Percentiles rank a stretch among this genome's conserved stretches.
These are phyloP conservation scores for Theobroma cacao DNA, from an alignment of 345 rosid genomes.

Conservation along the genomic window DNA sequence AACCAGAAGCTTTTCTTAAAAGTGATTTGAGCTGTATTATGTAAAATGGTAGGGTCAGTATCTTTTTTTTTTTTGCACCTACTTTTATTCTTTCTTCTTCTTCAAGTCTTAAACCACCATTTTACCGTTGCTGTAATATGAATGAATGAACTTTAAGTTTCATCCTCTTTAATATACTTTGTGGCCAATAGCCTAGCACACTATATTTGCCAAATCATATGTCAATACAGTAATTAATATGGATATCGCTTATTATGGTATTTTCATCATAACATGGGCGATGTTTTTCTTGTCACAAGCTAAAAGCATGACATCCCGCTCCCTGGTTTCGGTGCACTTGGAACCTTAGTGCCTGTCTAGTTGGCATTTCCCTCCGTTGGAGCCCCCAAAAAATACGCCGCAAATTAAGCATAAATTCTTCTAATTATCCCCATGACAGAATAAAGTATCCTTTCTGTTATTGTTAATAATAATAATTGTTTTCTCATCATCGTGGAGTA, in stretches of 20 bases:
- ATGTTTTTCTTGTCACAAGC: background rate
- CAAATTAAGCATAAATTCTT: slow-evolving; percentile 2
- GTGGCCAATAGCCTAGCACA: background rate
- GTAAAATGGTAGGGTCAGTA: background rate
- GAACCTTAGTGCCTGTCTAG: background rate
- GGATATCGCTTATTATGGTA: background rate
- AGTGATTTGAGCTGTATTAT: background rate
- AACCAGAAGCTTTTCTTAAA: background rate
- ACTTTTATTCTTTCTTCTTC: background rate
- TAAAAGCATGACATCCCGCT: background rate
- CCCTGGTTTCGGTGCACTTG: background rate
- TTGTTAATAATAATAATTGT: background rate
- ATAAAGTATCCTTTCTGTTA: background rate
- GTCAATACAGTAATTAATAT: background rate
- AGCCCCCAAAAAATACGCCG: slow-evolving; percentile 25
- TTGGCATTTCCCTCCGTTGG: background rate
- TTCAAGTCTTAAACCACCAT: background rate
- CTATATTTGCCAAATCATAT: background rate
- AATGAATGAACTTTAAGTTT: background rate
- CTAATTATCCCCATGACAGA: background rate
- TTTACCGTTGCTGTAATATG: background rate
- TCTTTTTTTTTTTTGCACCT: background rate
- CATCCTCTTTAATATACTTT: background rate
- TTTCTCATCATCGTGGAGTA: background rate
- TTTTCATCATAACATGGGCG: background rate